Base-by-base conservation (phyloP, 257 asterid genomes). In the Mitragyna speciosa region DNA sequence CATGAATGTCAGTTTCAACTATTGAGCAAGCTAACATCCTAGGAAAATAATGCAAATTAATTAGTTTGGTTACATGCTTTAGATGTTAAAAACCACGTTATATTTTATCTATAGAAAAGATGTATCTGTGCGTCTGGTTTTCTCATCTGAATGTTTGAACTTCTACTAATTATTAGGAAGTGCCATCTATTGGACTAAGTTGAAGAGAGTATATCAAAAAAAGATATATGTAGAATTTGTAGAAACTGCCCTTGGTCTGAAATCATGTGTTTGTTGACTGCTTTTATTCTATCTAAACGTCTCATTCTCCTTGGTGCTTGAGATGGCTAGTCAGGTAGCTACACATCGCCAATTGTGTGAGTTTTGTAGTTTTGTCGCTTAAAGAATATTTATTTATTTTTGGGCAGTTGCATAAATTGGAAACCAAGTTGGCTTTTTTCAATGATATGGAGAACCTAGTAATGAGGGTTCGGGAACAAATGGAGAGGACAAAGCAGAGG, bases 401-500 rank as follows among this genome's bases (percentile, higher is more conserved):
- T 36, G 41, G 41, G 91, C 93, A 96, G 99, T 82, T 96, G 83
- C 86, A 87, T 90, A 96, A 96, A 90, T 88, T 96, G 88, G 99
- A 96, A 90, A 83, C 87, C 73, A 96, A 96, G 88, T 79, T 96
- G 89, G 84, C 92, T 71, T 91, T 92, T 91, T 92, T 92, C 79
- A 78, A 70, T 85, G 99, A 96, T 48, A 87, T 96, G 92, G 99
- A 94, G 81, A 90, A 80, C 76, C 87, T 91, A 77, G 96, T 85
- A 26, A 76, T 88, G 89, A 91, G 95, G 82, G 96, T 89, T 70
- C 91, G 88, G 85, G 99, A 96, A 76, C 97, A 90, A 79, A 76
- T 94, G 80, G 99, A 94, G 72, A 88, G 96, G 87, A 91, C 98
- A 79, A 96, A 91, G 81, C 96, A 89, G 90, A 90, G 87, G 88